Percentiles rank a stretch among this genome's conserved stretches.
Conservation (phyloP, 192 early-diverging fungal species). For the Coemansia sp. region DNA sequence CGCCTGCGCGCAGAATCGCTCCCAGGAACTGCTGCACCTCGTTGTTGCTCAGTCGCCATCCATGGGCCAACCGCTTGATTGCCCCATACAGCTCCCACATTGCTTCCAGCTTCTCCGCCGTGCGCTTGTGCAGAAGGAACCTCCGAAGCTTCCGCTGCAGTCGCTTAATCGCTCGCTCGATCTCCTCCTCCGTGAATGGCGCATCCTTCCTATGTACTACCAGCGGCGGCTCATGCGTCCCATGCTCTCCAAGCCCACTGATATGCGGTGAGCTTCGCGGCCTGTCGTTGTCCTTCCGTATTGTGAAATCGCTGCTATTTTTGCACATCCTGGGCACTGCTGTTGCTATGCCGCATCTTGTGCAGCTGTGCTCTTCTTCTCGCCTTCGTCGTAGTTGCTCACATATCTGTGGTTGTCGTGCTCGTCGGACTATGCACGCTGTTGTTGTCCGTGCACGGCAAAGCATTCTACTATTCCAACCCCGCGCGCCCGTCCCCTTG, state of each 20-base stretch:
- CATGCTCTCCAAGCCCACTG: conserved; percentile 1
- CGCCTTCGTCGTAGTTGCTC: neutral
- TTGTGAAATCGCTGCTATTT: neutral
- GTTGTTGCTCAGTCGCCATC: conserved; percentile 15
- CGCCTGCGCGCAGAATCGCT: conserved; percentile 26
- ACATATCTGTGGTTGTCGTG: neutral
- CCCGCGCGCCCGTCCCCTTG: too few relatives aligned
- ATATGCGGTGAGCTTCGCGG: conserved; percentile 11
- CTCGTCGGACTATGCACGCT: neutral
- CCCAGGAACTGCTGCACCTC: conserved; percentile 32
- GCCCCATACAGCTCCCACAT: conserved; percentile 34
- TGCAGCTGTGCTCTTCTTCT: neutral
- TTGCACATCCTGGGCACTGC: neutral
- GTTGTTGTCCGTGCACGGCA: neutral
- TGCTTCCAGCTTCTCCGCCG: conserved; percentile 26
- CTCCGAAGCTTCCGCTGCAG: conserved; percentile 33
- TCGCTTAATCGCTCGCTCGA: conserved; percentile 17
- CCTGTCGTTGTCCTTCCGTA: neutral
- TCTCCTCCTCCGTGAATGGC: conserved; percentile 16
- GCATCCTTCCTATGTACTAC: conserved; percentile 4
- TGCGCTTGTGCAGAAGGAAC: conserved; percentile 20
- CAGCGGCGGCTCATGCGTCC: conserved; percentile 22
- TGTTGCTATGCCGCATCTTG: neutral
- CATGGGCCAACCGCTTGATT: neutral
- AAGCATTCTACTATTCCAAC: neutral